These are phyloP conservation scores for Trichoderma sp. DNA, from an alignment of 2,329 filamentous ascomycete genomes.

Conservation along the genomic window DNA sequence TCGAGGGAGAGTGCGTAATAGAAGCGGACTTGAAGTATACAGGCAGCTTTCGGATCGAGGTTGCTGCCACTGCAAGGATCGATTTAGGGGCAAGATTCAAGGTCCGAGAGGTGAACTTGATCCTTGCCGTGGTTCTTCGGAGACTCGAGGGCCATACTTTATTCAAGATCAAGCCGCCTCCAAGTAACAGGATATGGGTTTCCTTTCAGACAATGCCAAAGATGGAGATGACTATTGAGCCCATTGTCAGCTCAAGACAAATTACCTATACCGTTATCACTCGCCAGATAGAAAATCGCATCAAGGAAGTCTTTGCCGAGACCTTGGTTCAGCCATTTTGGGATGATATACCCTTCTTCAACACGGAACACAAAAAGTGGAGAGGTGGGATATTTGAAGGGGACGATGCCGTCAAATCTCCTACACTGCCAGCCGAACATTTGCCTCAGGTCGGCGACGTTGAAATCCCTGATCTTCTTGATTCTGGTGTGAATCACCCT, in stretches of 20 bases:
- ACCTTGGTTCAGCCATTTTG: conserved; percentile 91
- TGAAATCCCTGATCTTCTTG: conserved; percentile 49
- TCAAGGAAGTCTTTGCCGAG: conserved; percentile 91
- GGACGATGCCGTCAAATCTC: conserved; percentile 18
- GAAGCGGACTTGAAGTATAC: conserved; percentile 88
- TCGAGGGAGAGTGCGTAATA: conserved; percentile 85
- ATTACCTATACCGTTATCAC: conserved; percentile 94
- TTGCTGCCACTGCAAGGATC: conserved; percentile 89
- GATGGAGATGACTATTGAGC: conserved; percentile 91
- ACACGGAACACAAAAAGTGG: conserved; percentile 74
- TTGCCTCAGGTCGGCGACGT: conserved; percentile 44
- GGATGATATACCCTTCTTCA: conserved; percentile 92
- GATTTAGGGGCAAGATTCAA: conserved; percentile 90
- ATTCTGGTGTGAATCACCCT: conserved; percentile 45
- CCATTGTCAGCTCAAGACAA: conserved; percentile 90
- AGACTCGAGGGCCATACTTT: conserved; percentile 82
- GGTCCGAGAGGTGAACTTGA: conserved; percentile 81
- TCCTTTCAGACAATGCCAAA: conserved; percentile 93
- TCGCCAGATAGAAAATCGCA: conserved; percentile 89
- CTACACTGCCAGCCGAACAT: background rate
- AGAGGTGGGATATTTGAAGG: conserved; percentile 80
- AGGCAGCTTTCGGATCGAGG: conserved; percentile 85
- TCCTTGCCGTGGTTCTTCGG: conserved; percentile 82
- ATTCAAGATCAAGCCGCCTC: conserved; percentile 88
- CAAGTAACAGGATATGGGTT: conserved; percentile 95